Evolutionary conservation across 257 asterid genomes (phyloP), one percentile per base, ranked within the genome.

Genomic region (Solanum clarkiae): DNA sequence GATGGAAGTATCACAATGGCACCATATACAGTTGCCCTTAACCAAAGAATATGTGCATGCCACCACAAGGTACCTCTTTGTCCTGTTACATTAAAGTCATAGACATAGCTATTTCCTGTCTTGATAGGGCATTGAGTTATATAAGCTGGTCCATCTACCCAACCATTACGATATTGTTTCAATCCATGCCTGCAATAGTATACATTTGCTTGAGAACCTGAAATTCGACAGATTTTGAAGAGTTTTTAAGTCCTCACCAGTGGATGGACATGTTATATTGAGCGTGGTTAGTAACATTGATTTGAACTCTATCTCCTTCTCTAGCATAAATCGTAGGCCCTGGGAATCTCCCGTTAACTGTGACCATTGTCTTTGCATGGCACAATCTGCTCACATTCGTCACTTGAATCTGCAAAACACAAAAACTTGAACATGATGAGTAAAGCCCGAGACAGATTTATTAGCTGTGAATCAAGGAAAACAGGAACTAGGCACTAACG

Each of bases 11-110:
- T 91, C 2, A 93, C 93, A 82, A 93, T 86, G 49, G 94, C 95
- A 44, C 95, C 95, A 82, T 93, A 86, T n/a, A 93, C 93, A 7
- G 93, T 92, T n/a, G 95, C 94, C 83, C 95, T 90, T 7, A 92
- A 90, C 93, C 95, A 93, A 47, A 91, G 85, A 17, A 92, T 87
- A n/a, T 91, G 97, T 1, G 70, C 70, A 63, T 63, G 70, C 70
- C 70, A 63, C 42, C 70, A 63, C 10, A 63, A 63, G 70, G 87
- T 93, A 89, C 86, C 93, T 90, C 84, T 85, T 88, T 83, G 94
- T 83, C 83, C 92, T 72, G 91, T 90, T 87, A 75, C 86, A 72
- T 60, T 93, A 55, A 40, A 91, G 86, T 87, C 83, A 56, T 49
- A 89, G 85, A 80, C 86, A 82, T 92, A 93, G 57, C 88, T 89